Evolutionary conservation across 495 filamentous ascomycete species (phyloP).

Genomic region (Cladorrhinum samala): DNA sequence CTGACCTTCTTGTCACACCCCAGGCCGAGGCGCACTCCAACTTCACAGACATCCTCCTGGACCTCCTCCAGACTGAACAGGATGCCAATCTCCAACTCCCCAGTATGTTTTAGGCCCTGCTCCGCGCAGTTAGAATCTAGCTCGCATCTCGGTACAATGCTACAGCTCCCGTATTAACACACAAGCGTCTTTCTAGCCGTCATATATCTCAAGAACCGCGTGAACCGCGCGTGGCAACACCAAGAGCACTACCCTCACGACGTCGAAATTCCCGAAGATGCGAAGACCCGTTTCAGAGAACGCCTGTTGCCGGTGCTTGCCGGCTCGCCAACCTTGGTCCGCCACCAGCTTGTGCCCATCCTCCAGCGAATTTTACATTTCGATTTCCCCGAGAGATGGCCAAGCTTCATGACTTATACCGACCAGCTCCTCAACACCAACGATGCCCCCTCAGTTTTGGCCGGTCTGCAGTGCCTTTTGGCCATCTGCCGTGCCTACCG

Average conservation of each 20-base stretch:
- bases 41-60: slow-evolving; percentile 83
- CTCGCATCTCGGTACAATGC: no score
- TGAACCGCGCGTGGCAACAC: slow-evolving; percentile 80
- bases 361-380: slow-evolving; percentile 92
- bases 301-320: slow-evolving; percentile 84
- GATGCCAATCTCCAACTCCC: slow-evolving; percentile 78
- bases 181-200: slow-evolving; percentile 56
- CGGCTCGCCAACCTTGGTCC: slow-evolving; percentile 68
- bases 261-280: slow-evolving; percentile 73
- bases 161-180: no score
- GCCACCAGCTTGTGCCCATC: slow-evolving; percentile 84
- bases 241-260: slow-evolving; percentile 62
- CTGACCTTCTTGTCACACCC: slow-evolving; percentile 4
- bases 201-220: slow-evolving; percentile 95
- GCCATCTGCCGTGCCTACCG: slow-evolving; percentile 90
- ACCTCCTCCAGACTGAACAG: slow-evolving; percentile 84
- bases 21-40: slow-evolving; percentile 88
- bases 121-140: neutral
- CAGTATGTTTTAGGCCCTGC: slow-evolving; percentile 50
- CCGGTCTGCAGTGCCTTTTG: slow-evolving; percentile 87
- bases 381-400: slow-evolving; percentile 94
- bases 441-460: slow-evolving; percentile 78
- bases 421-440: slow-evolving; percentile 76
- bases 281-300: slow-evolving; percentile 80
- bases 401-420: slow-evolving; percentile 84